Evolutionary conservation across 768 basidiomycete species (phyloP).

Genomic region (Arthromyces matolae): DNA sequence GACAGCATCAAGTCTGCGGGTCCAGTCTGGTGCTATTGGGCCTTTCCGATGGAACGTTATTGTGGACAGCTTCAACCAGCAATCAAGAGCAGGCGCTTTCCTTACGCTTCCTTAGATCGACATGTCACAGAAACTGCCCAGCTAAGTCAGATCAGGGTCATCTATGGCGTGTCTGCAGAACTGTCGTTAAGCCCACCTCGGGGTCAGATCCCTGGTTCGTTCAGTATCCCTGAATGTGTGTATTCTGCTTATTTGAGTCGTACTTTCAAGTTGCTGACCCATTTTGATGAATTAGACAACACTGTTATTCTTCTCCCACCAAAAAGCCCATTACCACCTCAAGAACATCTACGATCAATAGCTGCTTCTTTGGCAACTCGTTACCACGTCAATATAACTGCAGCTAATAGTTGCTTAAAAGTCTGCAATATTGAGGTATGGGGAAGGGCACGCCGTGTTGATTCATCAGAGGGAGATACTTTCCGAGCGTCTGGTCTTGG

Average conservation of each 20-base stretch:
- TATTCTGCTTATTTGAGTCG: neutral
- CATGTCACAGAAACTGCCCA: conserved; percentile 14
- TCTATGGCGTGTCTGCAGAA: conserved; percentile 10
- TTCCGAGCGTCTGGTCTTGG: conserved; percentile 18
- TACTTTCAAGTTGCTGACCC: conserved; percentile 18
- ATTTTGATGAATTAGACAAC: no score
- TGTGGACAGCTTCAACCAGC: conserved; percentile 26
- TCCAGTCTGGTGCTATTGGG: conserved; percentile 37
- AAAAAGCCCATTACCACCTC: neutral
- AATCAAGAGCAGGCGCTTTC: conserved; percentile 25
- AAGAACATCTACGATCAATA: conserved; percentile 10
- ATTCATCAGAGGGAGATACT: conserved; percentile 28
- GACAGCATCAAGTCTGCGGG: conserved; percentile 28
- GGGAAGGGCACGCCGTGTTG: conserved; percentile 26
- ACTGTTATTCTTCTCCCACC: conserved; percentile 25
- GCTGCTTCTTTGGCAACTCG: conserved; percentile 13
- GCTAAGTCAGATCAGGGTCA: conserved; percentile 15
- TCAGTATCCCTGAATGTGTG: neutral
- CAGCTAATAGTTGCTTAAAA: no score
- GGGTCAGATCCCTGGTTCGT: neutral
- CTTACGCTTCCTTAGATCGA: conserved; percentile 13
- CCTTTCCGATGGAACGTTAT: conserved; percentile 36
- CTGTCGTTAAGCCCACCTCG: neutral
- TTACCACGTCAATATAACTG: neutral
- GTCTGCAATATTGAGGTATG: no score